Evolutionary conservation across 2,329 filamentous ascomycete genomes (phyloP).

Genomic region (Zelopaecilomyces penicillatus): DNA sequence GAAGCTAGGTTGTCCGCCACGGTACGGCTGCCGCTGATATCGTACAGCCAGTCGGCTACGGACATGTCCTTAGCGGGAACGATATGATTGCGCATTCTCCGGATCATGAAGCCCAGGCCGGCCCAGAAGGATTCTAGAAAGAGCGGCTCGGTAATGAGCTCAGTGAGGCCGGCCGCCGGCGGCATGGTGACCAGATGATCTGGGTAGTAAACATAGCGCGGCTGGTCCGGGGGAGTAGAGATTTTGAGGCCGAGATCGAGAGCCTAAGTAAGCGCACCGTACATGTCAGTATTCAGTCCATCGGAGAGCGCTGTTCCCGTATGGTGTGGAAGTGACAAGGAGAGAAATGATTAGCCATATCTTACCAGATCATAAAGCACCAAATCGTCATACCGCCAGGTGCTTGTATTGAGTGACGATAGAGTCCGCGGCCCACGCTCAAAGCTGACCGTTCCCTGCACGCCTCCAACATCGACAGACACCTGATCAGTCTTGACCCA

Average conservation of each 20-base stretch:
- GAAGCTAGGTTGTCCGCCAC: slow-evolving; percentile 67
- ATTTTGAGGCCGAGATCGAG: slow-evolving; percentile 32
- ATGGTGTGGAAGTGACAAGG: too few species aligned
- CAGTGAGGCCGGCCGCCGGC: slow-evolving; percentile 17
- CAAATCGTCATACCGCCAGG: slow-evolving; percentile 47
- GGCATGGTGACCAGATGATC: slow-evolving; percentile 49
- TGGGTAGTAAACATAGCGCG: slow-evolving; percentile 79
- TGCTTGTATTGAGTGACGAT: slow-evolving; percentile 38
- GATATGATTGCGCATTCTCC: slow-evolving; percentile 12
- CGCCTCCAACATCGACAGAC: slow-evolving; percentile 47
- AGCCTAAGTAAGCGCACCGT: slow-evolving; percentile 13
- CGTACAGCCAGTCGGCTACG: slow-evolving; percentile 28
- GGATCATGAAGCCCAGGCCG: slow-evolving; percentile 17
- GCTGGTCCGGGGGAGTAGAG: slow-evolving; percentile 37
- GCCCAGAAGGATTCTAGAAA: slow-evolving; percentile 23
- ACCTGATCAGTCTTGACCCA: slow-evolving; percentile 68
- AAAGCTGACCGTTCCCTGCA: slow-evolving; percentile 54
- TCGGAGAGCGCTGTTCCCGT: neutral
- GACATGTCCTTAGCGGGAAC: slow-evolving; percentile 24
- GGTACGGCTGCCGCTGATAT: slow-evolving; percentile 19
- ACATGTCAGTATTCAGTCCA: neutral
- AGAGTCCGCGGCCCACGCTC: slow-evolving; percentile 79
- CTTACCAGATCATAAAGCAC: slow-evolving; percentile 64
- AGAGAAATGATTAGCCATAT: slow-evolving; percentile 12
- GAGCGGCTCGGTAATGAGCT: slow-evolving; percentile 23